Evolutionary conservation across 441 rosid genomes (phyloP), one percentile per base, ranked within the genome.

Genomic region (Heliophila coronopifolia): DNA sequence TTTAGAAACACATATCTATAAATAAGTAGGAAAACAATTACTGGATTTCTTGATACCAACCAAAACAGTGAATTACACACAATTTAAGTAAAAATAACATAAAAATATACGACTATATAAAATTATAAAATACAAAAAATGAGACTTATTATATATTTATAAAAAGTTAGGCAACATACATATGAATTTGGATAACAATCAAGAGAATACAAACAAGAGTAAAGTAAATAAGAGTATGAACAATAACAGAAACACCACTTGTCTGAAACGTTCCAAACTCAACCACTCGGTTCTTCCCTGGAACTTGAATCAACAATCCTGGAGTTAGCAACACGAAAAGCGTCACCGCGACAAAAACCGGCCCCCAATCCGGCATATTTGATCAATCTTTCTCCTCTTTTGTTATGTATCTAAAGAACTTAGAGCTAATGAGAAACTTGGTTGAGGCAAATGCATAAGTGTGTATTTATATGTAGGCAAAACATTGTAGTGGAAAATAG

Each of bases 251-350:
- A 27, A 72, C 72, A 35, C 92, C 95, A 72, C 97, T 88, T 0
- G 94, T 88, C 58, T 92, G 90, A 59, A 92, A 83, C 64, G 83
- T 88, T 22, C 95, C 79, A 41, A 92, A 92, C 74, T 88, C 95
- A 1, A 92, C 50, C 58, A 33, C 63, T 16, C 75, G 58, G 15
- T 54, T 39, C 2, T 45, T 71, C 1, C 95, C 92, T 2, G 99
- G 99, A 5, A 88, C 7, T 69, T 92, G 95, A 63, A 88, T 50
- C 59, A 92, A 84, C 42, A 92, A 58, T 12, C 99, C 95, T 1
- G 97, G 95, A 2, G 90, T 80, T 14, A 88, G 67, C 15, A 92
- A 56, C 73, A 79, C 82, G 33, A 75, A 82, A 16, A 82, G 63
- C 36, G 76, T 31, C 65, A 73, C 75, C 19, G 79, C 75, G 7